Conservation (phyloP, 305 asterid species). For the Solanum hybrid region DNA sequence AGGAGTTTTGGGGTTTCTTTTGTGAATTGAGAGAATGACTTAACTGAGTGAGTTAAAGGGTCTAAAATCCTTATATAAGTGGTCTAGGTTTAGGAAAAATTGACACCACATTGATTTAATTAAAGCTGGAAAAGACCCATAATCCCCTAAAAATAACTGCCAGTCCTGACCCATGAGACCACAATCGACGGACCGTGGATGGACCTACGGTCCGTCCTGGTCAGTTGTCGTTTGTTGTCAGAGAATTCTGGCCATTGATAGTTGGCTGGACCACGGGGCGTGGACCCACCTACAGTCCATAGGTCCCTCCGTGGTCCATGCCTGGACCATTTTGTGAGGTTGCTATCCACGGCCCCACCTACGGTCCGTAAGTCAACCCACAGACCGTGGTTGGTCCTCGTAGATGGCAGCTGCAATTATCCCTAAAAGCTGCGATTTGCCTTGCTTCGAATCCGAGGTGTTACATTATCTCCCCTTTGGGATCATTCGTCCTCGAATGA, state of each 20-base stretch:
- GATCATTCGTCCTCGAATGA: background rate
- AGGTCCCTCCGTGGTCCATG: background rate
- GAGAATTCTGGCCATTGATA: background rate
- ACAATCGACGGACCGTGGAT: background rate
- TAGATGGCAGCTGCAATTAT: background rate
- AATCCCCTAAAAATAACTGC: background rate
- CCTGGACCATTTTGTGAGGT: background rate
- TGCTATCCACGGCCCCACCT: background rate
- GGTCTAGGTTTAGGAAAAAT: background rate
- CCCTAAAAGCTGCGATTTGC: background rate
- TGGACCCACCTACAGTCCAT: background rate
- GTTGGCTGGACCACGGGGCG: background rate
- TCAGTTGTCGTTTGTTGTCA: background rate
- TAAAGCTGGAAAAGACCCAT: background rate
- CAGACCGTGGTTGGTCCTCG: background rate
- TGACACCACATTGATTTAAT: background rate
- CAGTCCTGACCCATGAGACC: background rate
- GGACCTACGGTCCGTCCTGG: background rate
- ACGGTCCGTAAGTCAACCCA: background rate
- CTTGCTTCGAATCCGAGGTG: background rate
- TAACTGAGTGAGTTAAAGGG: background rate
- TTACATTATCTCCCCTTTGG: background rate
- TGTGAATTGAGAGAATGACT: background rate
- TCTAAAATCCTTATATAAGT: background rate
- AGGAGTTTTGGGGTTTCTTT: background rate